A percentile compares a stretch with the other conserved stretches of the same genome.
Evolutionary conservation across 208 protist genomes (phyloP).

Genomic region (Strigomonas culicis): DNA sequence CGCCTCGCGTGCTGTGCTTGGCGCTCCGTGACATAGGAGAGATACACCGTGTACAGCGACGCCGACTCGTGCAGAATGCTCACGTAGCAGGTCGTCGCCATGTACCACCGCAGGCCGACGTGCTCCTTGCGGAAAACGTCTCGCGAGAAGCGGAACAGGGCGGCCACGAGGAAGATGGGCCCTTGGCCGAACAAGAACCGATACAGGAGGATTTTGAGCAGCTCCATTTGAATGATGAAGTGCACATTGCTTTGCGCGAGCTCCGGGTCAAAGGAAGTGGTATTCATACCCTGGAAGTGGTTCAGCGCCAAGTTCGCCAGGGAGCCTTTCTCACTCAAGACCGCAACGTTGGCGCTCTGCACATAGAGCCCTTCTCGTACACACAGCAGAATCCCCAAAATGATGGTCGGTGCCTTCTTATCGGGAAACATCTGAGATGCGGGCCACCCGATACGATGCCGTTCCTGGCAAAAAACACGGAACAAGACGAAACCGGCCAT

Average conservation of each 20-base stretch:
- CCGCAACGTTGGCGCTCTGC: background rate
- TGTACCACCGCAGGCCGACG: slow-evolving; percentile 80
- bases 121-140: slow-evolving; percentile 60
- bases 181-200: slow-evolving; percentile 30
- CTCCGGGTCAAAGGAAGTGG: slow-evolving; percentile 34
- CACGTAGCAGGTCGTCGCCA: slow-evolving; percentile 50
- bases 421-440: slow-evolving; percentile 53
- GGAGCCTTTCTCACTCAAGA: slow-evolving; percentile 21
- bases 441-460: slow-evolving; percentile 29
- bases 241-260: slow-evolving; percentile 56
- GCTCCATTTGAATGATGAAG: slow-evolving; percentile 74
- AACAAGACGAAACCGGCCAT: slow-evolving; percentile 39
- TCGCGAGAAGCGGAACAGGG: slow-evolving; percentile 43
- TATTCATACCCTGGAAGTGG: slow-evolving; percentile 42
- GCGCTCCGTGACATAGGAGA: slow-evolving; percentile 20
- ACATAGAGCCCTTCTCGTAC: background rate
- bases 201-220: slow-evolving; percentile 44
- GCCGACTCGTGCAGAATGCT: slow-evolving; percentile 17
- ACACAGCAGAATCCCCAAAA: slow-evolving; percentile 31
- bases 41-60: slow-evolving; percentile 41
- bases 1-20: background rate
- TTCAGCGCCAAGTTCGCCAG: slow-evolving; percentile 31
- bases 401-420: slow-evolving; percentile 22
- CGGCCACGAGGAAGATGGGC: slow-evolving; percentile 40
- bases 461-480: slow-evolving; percentile 48